A percentile compares a stretch with the other conserved stretches of the same genome.
Evolutionary conservation across 208 protist species (phyloP).

Genomic region (Porcisia deanei): DNA sequence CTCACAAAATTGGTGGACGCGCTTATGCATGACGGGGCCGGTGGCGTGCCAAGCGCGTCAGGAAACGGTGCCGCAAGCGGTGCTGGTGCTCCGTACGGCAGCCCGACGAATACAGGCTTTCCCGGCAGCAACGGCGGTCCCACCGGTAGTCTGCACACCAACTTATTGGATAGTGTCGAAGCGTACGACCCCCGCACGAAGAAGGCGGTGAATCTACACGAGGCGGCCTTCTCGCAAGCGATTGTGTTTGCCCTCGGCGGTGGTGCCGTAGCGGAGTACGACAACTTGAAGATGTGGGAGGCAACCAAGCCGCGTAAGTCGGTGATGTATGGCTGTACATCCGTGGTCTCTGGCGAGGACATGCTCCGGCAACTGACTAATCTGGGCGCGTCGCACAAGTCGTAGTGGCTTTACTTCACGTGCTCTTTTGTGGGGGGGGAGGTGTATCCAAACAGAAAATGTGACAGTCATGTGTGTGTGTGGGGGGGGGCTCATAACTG

Average conservation of each 20-base stretch:
- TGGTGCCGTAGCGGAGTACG: constrained; percentile 86
- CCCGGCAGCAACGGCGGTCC: constrained; percentile 13
- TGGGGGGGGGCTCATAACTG: neutral
- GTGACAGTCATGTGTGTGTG: neutral
- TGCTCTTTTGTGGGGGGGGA: neutral
- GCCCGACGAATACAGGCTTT: constrained; percentile 9
- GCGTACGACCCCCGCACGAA: constrained; percentile 77
- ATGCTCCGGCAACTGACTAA: constrained; percentile 70
- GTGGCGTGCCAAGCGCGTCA: constrained; percentile 5
- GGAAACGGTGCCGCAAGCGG: constrained; percentile 20
- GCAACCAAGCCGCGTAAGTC: constrained; percentile 64
- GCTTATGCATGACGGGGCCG: constrained; percentile 68
- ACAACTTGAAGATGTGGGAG: constrained; percentile 90
- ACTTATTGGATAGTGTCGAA: constrained; percentile 61
- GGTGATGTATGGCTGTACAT: constrained; percentile 89
- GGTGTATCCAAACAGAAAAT: neutral
- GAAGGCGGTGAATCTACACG: constrained; percentile 58
- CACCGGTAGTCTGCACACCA: constrained; percentile 18
- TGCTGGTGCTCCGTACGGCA: constrained; percentile 17
- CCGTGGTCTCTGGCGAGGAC: constrained; percentile 74
- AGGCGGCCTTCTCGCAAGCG: constrained; percentile 79
- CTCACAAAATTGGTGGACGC: constrained; percentile 87
- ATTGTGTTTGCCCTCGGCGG: constrained; percentile 90
- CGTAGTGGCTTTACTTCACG: neutral
- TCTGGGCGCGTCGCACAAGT: constrained; percentile 41